These are phyloP conservation scores for Corymbia citriodora DNA, from an alignment of 441 rosid species.

Conservation along the genomic window DNA sequence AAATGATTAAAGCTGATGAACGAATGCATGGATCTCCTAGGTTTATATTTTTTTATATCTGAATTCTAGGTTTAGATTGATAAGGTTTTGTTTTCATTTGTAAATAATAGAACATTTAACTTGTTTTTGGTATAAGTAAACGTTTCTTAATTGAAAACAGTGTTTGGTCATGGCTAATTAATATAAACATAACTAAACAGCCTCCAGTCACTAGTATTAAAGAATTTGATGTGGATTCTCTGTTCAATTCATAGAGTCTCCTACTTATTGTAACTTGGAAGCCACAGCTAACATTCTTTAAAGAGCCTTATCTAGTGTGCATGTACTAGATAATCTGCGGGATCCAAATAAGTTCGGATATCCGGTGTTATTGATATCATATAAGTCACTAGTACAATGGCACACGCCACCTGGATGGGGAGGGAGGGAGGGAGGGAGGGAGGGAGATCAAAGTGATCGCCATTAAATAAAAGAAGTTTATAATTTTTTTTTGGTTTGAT, in stretches of 20 bases:
- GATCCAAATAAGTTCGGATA: not conserved
- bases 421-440: not conserved
- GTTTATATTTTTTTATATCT: not conserved
- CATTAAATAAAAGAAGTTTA: not conserved
- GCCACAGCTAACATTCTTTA: no score
- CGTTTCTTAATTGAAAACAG: not conserved
- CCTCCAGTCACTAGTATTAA: not conserved
- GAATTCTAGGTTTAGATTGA: not conserved
- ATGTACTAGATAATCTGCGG: not conserved
- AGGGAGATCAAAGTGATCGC: not conserved
- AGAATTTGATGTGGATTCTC: not conserved
- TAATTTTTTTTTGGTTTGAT: not conserved
- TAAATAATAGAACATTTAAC: not conserved
- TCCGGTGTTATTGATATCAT: not conserved
- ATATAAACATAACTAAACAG: not conserved
- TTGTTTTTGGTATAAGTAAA: not conserved
- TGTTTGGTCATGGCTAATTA: not conserved
- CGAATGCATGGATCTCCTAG: not conserved
- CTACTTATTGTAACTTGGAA: no score
- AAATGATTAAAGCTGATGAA: not conserved
- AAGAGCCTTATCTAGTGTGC: no score
- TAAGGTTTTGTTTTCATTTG: not conserved
- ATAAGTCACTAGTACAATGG: not conserved
- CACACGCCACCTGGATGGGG: not conserved
- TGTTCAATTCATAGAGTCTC: not conserved